Conservation (phyloP, 2,329 filamentous ascomycete genomes). For the Anisogramma anomala region DNA sequence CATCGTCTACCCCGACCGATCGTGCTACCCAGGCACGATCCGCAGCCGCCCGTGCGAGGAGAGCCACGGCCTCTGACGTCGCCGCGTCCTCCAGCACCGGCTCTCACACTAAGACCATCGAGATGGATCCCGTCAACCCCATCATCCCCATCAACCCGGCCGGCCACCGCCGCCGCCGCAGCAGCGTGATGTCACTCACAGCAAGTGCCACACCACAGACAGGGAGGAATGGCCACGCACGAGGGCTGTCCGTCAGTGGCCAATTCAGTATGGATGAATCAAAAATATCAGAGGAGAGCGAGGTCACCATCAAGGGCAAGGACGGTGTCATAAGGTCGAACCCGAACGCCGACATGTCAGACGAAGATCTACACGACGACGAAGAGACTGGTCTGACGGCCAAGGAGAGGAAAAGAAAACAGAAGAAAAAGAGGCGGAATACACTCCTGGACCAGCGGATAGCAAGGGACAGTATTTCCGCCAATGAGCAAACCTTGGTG, state of each 20-base stretch:
- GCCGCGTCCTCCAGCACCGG: conserved; percentile 10
- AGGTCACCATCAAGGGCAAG: conserved; percentile 14
- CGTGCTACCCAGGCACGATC: not conserved
- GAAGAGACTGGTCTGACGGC: conserved; percentile 80
- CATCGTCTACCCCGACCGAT: conserved; percentile 5
- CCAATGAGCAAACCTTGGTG: conserved; percentile 62
- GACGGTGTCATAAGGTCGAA: conserved; percentile 13
- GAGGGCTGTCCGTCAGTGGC: conserved; percentile 21
- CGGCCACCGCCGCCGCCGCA: conserved; percentile 44
- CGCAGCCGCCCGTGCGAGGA: conserved; percentile 11
- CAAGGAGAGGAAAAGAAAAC: conserved; percentile 57
- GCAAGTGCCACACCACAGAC: conserved; percentile 16
- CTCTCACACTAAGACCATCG: conserved; percentile 31
- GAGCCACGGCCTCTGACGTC: conserved; percentile 13
- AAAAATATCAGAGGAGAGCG: conserved; percentile 36
- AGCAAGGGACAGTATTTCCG: conserved; percentile 48
- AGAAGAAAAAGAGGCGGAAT: conserved; percentile 54
- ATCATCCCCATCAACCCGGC: conserved; percentile 32
- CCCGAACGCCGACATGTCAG: conserved; percentile 43
- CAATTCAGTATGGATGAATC: conserved; percentile 26
- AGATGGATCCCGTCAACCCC: conserved; percentile 42
- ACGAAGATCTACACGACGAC: conserved; percentile 69
- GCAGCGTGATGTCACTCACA: conserved; percentile 37
- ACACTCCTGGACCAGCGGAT: conserved; percentile 60
- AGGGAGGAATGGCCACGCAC: conserved; percentile 19